Base-by-base conservation (phyloP, 2,329 filamentous ascomycete genomes). In the Amphichorda felina region DNA sequence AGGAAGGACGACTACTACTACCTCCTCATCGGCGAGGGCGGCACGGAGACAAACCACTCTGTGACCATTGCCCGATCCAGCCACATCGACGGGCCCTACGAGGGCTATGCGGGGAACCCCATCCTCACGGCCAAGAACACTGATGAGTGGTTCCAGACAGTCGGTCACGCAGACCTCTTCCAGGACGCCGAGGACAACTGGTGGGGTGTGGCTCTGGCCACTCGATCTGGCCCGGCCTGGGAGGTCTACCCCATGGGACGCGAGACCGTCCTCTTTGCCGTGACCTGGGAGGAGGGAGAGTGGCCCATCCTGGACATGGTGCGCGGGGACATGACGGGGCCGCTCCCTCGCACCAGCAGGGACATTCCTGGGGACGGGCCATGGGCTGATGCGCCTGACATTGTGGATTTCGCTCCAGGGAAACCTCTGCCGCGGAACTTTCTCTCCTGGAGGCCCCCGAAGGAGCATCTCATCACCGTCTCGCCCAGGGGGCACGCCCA, bases 21-120 rank as follows among this genome's bases (percentile, higher is more conserved):
- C 38, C 54, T 70, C 9, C 53, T 68, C 33, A 63, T 63, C 2
- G 63, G 65, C 0, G 64, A 70, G 41, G 67, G 66, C 0, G 68
- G 67, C 1, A 70, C 66, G 2, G 52, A 49, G 27, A 48, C 45
- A 1, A 45, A 55, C 15, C 64, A 68, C 34, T 53, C 53, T 30
- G 50, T 61, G 21, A 62, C 56, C 3, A 62, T 68, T 24, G 63
- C 64, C 0, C 55, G 64, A 4, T 55, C 63, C 0, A 45, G 41
- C 5, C 41, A 48, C 26, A 44, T 67, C 4, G 53, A 37, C 25
- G 66, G 64, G 0, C 66, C 66, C 0, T 70, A 64, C 37, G 56
- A 61, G 33, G 41, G 49, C 0, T 58, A 54, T 32, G 47, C 50
- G 2, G 35, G 50, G 4, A 70, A 70, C 40, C 66, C 67, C 0